A percentile compares a stretch with the other conserved stretches of the same genome.
Evolutionary conservation across 2,329 filamentous ascomycete genomes (phyloP).

Genomic region (Plectosphaerella cucumerina): DNA sequence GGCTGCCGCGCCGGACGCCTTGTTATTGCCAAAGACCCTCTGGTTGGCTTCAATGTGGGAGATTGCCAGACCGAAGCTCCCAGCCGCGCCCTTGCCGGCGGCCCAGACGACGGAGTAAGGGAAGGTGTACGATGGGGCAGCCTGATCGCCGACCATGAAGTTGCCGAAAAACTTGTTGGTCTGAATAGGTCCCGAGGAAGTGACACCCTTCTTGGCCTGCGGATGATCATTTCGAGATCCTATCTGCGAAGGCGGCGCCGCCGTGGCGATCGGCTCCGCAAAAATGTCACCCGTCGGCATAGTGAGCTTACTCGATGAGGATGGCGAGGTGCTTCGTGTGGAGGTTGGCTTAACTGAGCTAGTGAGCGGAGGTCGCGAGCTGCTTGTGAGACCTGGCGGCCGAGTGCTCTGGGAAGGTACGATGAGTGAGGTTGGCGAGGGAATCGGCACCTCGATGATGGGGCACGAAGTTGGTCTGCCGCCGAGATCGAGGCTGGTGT

Average conservation of each 20-base stretch:
- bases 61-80: conserved; percentile 74
- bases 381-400: no score
- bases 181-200: conserved; percentile 45
- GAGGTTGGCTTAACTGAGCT: conserved; percentile 14
- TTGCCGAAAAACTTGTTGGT: conserved; percentile 85
- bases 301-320: neutral
- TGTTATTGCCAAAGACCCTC: conserved; percentile 60
- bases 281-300: conserved; percentile 48
- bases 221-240: conserved; percentile 51
- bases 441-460: conserved; percentile 27
- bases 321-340: neutral
- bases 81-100: conserved; percentile 55
- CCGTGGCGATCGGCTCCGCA: conserved; percentile 47
- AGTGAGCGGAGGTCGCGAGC: conserved; percentile 11
- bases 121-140: conserved; percentile 66
- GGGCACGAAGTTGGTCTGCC: conserved; percentile 15
- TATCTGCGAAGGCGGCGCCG: conserved; percentile 45
- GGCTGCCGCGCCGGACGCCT: conserved; percentile 53
- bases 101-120: conserved; percentile 70
- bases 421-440: conserved; percentile 30
- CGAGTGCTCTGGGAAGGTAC: conserved; percentile 11
- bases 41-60: conserved; percentile 68
- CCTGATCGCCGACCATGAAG: conserved; percentile 72
- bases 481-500: conserved; percentile 12
- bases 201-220: conserved; percentile 48